Conservation (phyloP, 805 yeast species). For the Kodamaea sagamina region DNA sequence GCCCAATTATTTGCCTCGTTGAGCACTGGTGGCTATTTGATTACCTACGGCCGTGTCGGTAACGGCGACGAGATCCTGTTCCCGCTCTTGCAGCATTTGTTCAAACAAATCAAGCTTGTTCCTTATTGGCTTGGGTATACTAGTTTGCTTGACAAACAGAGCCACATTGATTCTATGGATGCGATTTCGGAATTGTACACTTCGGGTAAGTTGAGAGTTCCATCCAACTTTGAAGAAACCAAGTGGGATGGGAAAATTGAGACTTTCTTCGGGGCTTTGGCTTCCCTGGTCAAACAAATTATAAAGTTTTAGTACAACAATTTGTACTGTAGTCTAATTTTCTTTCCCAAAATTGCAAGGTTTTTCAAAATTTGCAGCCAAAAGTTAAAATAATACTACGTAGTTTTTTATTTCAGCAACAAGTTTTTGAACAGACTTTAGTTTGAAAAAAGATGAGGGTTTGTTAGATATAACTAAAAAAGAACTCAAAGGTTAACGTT, state of each 20-base stretch:
- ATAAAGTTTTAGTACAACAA: conserved; percentile 8
- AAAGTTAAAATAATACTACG: too few species aligned
- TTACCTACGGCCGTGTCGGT: conserved; percentile 28
- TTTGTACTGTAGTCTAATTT: too few species aligned
- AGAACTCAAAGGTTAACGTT: too few species aligned
- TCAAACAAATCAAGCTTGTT: conserved; percentile 30
- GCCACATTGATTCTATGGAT: conserved; percentile 55
- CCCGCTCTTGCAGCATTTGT: conserved; percentile 28
- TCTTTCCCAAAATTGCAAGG: background rate
- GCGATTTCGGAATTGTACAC: conserved; percentile 58
- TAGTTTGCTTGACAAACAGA: conserved; percentile 48
- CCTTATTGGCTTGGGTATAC: conserved; percentile 38
- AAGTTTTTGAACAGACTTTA: too few species aligned
- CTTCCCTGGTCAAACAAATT: conserved; percentile 7
- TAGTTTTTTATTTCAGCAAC: too few species aligned
- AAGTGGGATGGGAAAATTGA: conserved; percentile 4
- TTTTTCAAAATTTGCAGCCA: too few species aligned
- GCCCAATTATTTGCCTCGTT: conserved; percentile 24
- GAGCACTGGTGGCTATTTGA: conserved; percentile 28
- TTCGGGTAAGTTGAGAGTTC: conserved; percentile 17
- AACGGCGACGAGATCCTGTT: conserved; percentile 20
- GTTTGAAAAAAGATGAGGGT: too few species aligned
- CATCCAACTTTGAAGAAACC: background rate
- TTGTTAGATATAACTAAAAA: too few species aligned
- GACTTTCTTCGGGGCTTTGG: background rate